Base-by-base conservation (phyloP, 345 rosid species). In the Populus simonii region DNA sequence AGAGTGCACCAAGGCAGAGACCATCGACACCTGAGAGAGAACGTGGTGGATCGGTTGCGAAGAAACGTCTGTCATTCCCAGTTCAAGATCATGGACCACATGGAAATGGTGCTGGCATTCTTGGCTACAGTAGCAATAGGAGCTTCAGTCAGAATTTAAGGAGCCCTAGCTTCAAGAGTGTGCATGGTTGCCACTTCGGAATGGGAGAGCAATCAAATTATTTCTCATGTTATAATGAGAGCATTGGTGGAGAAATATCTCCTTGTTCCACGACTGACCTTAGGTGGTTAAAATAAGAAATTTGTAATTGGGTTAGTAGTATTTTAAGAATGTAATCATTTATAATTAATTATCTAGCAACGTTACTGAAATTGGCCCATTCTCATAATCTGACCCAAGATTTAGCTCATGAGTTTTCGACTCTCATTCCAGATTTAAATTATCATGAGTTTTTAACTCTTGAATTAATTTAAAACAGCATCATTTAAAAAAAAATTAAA, bases 101-200 rank as follows among this genome's bases (percentile, higher is more conserved):
- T n/a, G 63, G 63, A 57, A 33, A 71, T 6, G 59, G 76, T 18
- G 36, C 4, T 71, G 70, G 38, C 63, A 10, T 0, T 47, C 55
- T 18, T 22, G 83, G 69, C 12, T 53, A 72, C 62, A 73, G 75
- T 6, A 38, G 74, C 27, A n/a, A 55, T 1, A 53, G 72, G 41
- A 43, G 76, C 36, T 78, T 74, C 67, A 65, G 87, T 83, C 84
- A 86, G 82, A 87, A 79, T 80, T 78, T 89, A 82, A 89, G 90
- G 74, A 90, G 93, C 79, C 93, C 90, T 18, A 88, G 94, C 83
- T 91, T 90, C 80, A 89, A 90, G 89, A 94, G 94, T 59, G 82
- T 86, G 55, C 86, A 86, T 75, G 83, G 86, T 31, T 87, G 89
- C 59, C 75, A 83, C 76, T 77, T 81, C 51, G 93, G 86, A 72